Percentiles rank a stretch among this genome's conserved stretches.
Conservation (phyloP, 805 yeast genomes). For the Candida oleophila region DNA sequence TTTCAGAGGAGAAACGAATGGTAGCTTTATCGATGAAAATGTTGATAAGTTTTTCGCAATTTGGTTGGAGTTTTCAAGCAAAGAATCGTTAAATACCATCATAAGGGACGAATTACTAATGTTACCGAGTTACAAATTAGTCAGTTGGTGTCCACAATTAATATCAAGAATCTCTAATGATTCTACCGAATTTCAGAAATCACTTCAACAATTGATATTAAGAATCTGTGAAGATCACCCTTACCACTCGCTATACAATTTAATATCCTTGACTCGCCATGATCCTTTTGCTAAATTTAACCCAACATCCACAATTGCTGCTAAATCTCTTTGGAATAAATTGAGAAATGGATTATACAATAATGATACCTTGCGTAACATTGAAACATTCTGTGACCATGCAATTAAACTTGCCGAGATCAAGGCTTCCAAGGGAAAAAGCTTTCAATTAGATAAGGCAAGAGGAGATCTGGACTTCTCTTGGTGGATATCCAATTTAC, state of each 20-base stretch:
- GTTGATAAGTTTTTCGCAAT: constrained; percentile 77
- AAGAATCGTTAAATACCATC: constrained; percentile 41
- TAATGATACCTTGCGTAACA: constrained; percentile 34
- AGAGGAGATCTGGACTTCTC: constrained; percentile 35
- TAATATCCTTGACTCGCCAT: constrained; percentile 57
- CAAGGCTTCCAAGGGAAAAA: constrained; percentile 35
- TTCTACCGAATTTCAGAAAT: constrained; percentile 50
- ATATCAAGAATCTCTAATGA: constrained; percentile 64
- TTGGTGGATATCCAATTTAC: constrained; percentile 60
- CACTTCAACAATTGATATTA: constrained; percentile 47
- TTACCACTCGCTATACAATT: constrained; percentile 63
- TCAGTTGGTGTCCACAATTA: constrained; percentile 82
- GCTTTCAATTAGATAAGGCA: constrained; percentile 28
- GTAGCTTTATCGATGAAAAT: constrained; percentile 40
- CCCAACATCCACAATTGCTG: constrained; percentile 43
- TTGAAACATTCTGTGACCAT: constrained; percentile 51
- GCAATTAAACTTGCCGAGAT: constrained; percentile 51
- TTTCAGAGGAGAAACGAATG: constrained; percentile 20
- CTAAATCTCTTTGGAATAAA: constrained; percentile 49
- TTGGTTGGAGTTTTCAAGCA: constrained; percentile 68
- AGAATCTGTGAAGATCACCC: constrained; percentile 61
- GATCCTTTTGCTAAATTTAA: constrained; percentile 25
- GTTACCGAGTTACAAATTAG: constrained; percentile 60
- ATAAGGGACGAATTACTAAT: constrained; percentile 35
- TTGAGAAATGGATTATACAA: constrained; percentile 26